Evolutionary conservation across 805 yeast genomes (phyloP).

Genomic region (Ogataea siamensis): DNA sequence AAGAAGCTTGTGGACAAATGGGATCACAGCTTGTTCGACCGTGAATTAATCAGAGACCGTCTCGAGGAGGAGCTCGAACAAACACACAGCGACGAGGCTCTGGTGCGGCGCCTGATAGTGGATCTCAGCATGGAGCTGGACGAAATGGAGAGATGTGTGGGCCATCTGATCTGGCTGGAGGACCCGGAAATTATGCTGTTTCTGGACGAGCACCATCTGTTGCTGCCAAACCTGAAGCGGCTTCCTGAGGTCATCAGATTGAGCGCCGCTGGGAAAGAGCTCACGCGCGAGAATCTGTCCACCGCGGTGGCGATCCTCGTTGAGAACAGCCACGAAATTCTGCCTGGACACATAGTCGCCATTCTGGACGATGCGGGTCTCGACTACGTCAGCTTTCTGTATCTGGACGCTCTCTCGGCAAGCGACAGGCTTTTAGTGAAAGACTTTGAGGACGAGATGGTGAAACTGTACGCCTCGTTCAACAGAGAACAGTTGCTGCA

Average conservation of each 20-base stretch:
- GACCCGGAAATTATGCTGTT: constrained; percentile 57
- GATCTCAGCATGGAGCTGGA: constrained; percentile 54
- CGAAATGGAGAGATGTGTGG: constrained; percentile 62
- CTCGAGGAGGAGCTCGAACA: constrained; percentile 45
- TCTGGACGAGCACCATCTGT: constrained; percentile 60
- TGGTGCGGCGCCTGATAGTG: constrained; percentile 45
- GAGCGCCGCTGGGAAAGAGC: constrained; percentile 28
- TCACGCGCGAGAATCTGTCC: constrained; percentile 37
- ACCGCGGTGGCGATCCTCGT: constrained; percentile 56
- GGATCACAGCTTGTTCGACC: constrained; percentile 56
- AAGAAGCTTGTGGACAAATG: constrained; percentile 48
- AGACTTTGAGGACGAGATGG: constrained; percentile 64
- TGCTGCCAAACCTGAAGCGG: constrained; percentile 45
- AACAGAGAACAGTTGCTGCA: constrained; percentile 54
- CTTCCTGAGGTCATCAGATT: constrained; percentile 53
- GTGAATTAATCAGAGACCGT: constrained; percentile 39
- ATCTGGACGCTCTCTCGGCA: constrained; percentile 56
- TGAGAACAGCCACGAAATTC: constrained; percentile 61
- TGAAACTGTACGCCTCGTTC: constrained; percentile 62
- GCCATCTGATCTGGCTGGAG: constrained; percentile 54
- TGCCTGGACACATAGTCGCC: constrained; percentile 50
- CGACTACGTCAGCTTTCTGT: constrained; percentile 57
- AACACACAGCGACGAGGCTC: constrained; percentile 2
- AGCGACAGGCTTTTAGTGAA: constrained; percentile 55
- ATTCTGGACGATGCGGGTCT: constrained; percentile 43